Percentiles rank a stretch among this genome's conserved stretches.
Conservation (phyloP, 208 protist species). For the Porcisia hertigi region DNA sequence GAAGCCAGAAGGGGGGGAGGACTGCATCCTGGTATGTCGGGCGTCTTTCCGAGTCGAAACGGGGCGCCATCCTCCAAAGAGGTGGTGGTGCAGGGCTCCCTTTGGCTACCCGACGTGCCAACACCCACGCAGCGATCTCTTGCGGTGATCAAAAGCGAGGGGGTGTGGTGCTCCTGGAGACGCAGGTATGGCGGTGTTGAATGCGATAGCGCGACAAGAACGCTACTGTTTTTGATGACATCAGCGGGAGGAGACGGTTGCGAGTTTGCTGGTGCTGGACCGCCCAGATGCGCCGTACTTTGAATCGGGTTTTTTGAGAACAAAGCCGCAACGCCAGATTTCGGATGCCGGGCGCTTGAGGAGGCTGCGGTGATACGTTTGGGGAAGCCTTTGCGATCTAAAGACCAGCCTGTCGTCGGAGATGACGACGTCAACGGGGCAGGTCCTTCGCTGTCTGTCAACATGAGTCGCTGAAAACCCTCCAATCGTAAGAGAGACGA, state of each 20-base stretch:
- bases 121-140: not conserved
- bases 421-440: not conserved
- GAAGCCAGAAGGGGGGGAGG: not conserved
- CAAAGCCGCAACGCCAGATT: not conserved
- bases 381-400: constrained; percentile 25
- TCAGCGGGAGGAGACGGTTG: not conserved
- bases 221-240: not conserved
- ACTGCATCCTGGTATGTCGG: not conserved
- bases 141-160: not conserved
- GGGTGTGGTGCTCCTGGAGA: not conserved
- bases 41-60: constrained; percentile 3
- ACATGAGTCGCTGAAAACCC: constrained; percentile 40
- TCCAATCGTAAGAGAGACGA: constrained; percentile 50
- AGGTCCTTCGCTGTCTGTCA: constrained; percentile 30
- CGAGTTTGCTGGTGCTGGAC: not conserved
- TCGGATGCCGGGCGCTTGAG: not conserved
- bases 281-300: not conserved
- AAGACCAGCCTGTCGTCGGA: not conserved
- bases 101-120: not conserved
- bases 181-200: constrained; percentile 14
- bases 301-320: not conserved
- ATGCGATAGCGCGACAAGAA: constrained; percentile 9
- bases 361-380: constrained; percentile 3
- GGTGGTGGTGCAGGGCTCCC: not conserved
- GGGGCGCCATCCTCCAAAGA: not conserved